phyloP scores from a whole-genome alignment of 129 eudicot genomes.

The Deinandra increscens region DNA sequence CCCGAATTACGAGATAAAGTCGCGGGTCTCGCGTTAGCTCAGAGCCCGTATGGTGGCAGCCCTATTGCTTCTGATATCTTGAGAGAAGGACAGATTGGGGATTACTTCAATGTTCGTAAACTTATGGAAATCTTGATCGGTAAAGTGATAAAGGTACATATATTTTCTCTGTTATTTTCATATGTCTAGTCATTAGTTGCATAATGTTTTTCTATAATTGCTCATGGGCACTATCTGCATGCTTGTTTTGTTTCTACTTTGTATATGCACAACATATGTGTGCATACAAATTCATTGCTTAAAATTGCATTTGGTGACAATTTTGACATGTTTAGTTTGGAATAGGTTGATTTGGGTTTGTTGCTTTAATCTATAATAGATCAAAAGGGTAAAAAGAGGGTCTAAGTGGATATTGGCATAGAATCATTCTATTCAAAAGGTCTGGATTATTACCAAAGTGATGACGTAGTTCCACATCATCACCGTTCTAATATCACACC shows the following conservation, averaged over 20 bases:
- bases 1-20: conserved; percentile 87
- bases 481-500: too few species aligned
- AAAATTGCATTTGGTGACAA: background rate
- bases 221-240: background rate
- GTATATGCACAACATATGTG: too few species aligned
- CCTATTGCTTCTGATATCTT: conserved; percentile 95
- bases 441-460: too few species aligned
- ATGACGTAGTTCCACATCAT: too few species aligned
- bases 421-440: too few species aligned
- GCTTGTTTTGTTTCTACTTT: background rate
- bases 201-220: background rate
- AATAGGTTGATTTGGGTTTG: background rate
- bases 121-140: conserved; percentile 84
- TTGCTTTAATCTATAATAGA: too few species aligned
- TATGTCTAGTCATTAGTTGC: background rate
- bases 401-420: too few species aligned
- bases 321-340: background rate
- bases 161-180: conserved; percentile 12
- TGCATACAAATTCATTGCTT: too few species aligned
- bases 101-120: conserved; percentile 81
- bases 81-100: conserved; percentile 93
- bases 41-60: conserved; percentile 97
- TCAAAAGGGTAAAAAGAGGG: too few species aligned
- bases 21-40: conserved; percentile 85
- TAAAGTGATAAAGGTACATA: conserved; percentile 86